Percentiles rank a stretch among this genome's conserved stretches.
phyloP scores from a whole-genome alignment of 345 rosid genomes.

The Bretschneidera sinensis region DNA sequence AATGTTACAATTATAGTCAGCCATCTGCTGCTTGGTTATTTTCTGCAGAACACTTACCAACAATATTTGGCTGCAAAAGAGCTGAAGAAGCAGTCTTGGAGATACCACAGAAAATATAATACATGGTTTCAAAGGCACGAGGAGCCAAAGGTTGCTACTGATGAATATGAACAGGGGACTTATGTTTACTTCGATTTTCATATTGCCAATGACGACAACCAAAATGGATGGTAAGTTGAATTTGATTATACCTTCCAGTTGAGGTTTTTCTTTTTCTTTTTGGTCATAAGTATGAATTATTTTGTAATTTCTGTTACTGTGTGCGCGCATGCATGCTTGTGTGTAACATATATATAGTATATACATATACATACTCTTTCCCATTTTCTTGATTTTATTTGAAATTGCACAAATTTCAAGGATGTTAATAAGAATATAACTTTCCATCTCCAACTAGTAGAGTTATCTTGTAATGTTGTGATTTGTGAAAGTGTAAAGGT shows the following conservation, averaged over 20 bases:
- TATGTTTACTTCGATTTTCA: conserved; percentile 97
- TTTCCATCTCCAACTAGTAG: neutral
- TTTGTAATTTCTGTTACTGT: too few relatives aligned
- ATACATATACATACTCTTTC: neutral
- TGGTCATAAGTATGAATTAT: neutral
- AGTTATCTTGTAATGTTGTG: neutral
- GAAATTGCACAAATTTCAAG: neutral
- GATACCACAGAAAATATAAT: conserved; percentile 94
- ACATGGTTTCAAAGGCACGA: conserved; percentile 98
- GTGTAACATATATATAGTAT: too few relatives aligned
- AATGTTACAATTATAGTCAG: neutral
- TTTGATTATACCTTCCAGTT: conserved; percentile 6
- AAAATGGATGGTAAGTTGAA: conserved; percentile 77
- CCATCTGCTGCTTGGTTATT: neutral
- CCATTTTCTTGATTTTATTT: neutral
- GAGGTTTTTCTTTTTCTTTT: neutral
- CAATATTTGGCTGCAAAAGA: conserved; percentile 95
- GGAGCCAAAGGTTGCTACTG: conserved; percentile 92
- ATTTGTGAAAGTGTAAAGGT: too few relatives aligned
- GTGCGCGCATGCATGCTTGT: neutral
- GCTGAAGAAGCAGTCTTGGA: conserved; percentile 97
- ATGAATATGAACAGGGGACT: conserved; percentile 95
- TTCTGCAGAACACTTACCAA: conserved; percentile 77
- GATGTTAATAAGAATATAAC: neutral
- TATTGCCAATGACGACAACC: conserved; percentile 67